These are phyloP conservation scores for Albifimbria verrucaria DNA, from an alignment of 2,329 filamentous ascomycete genomes.

Conservation along the genomic window DNA sequence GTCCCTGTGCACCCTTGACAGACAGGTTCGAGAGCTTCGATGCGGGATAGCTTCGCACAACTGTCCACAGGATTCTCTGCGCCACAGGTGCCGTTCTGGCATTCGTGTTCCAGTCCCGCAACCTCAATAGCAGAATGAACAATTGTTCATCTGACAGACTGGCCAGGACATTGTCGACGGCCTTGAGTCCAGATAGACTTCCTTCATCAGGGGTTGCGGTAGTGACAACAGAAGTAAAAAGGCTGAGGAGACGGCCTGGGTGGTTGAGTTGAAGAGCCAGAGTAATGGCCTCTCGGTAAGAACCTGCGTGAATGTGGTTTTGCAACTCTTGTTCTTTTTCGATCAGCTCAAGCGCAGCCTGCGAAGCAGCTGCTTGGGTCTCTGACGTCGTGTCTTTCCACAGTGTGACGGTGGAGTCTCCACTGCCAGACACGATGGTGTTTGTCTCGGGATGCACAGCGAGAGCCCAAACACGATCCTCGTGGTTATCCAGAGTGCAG, in stretches of 20 bases:
- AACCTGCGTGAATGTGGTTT: slow-evolving; percentile 84
- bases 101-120: slow-evolving; percentile 98
- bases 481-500: slow-evolving; percentile 93
- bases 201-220: slow-evolving; percentile 56
- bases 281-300: slow-evolving; percentile 89
- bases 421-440: slow-evolving; percentile 83
- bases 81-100: slow-evolving; percentile 80
- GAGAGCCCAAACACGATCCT: slow-evolving; percentile 91
- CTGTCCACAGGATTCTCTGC: slow-evolving; percentile 75
- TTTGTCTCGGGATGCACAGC: slow-evolving; percentile 67
- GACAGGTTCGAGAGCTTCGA: slow-evolving; percentile 71
- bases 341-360: slow-evolving; percentile 73
- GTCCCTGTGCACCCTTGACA: slow-evolving; percentile 52
- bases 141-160: slow-evolving; percentile 80
- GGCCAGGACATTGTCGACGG: slow-evolving; percentile 82
- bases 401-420: slow-evolving; percentile 89
- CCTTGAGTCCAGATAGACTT: slow-evolving; percentile 60
- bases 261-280: slow-evolving; percentile 93
- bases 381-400: slow-evolving; percentile 89
- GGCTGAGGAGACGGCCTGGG: slow-evolving; percentile 75
- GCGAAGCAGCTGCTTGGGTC: slow-evolving; percentile 71
- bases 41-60: slow-evolving; percentile 79
- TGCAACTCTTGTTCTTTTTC: slow-evolving; percentile 94
- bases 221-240: slow-evolving; percentile 79
- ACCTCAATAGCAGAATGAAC: slow-evolving; percentile 72